These are phyloP conservation scores for Cryptosporidium canis DNA, from an alignment of 169 alveolate genomes.

Conservation along the genomic window DNA sequence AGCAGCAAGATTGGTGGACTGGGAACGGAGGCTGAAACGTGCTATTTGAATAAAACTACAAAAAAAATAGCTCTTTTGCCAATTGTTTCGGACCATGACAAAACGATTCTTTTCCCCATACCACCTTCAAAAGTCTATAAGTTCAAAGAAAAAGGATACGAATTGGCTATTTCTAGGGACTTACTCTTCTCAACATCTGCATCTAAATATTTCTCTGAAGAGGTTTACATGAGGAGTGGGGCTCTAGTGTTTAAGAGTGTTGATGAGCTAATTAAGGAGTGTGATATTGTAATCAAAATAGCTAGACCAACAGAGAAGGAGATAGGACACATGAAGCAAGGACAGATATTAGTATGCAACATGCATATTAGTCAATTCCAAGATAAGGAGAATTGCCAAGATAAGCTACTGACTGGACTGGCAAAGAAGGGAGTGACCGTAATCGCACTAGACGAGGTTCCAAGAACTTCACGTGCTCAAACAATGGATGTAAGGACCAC, in stretches of 20 bases:
- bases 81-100: constrained; percentile 12
- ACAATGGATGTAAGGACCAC: constrained; percentile 80
- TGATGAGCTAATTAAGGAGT: constrained; percentile 74
- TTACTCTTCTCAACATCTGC: neutral
- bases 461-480: constrained; percentile 81
- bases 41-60: neutral
- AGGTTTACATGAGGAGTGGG: constrained; percentile 46
- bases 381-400: constrained; percentile 74
- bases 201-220: constrained; percentile 1
- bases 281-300: constrained; percentile 82
- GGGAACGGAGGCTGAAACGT: neutral
- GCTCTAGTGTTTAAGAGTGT: constrained; percentile 77
- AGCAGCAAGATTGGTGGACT: neutral
- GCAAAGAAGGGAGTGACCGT: constrained; percentile 74
- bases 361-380: constrained; percentile 80
- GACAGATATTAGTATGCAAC: constrained; percentile 82
- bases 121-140: constrained; percentile 28
- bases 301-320: constrained; percentile 80
- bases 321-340: constrained; percentile 78
- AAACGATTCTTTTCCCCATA: constrained; percentile 18
- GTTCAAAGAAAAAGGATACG: constrained; percentile 54
- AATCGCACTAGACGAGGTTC: constrained; percentile 81
- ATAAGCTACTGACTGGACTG: constrained; percentile 24
- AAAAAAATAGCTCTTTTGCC: constrained; percentile 54
- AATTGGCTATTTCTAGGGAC: constrained; percentile 16